Percentiles rank a stretch among this genome's conserved stretches.
Evolutionary conservation across 164 flowering plant genomes (phyloP).

Genomic region (Platanus orientalis): DNA sequence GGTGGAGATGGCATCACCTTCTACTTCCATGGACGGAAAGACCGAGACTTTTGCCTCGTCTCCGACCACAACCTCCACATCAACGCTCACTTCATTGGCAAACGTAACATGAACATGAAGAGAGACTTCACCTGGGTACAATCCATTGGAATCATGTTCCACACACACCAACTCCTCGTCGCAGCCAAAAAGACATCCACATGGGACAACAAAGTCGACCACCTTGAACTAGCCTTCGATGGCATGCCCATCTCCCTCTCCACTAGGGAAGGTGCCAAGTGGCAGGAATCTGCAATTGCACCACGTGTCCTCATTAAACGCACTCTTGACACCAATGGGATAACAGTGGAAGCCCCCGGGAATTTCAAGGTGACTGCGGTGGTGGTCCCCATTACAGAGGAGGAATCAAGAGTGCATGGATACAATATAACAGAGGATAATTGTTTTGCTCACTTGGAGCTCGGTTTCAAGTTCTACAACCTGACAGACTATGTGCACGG

Average conservation of each 20-base stretch:
- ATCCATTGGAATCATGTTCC: constrained; percentile 41
- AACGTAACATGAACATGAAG: constrained; percentile 34
- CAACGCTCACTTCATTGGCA: constrained; percentile 51
- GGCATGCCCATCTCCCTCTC: constrained; percentile 8
- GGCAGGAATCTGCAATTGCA: not conserved
- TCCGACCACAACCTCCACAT: constrained; percentile 52
- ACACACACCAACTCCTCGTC: constrained; percentile 7
- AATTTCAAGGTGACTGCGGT: constrained; percentile 8
- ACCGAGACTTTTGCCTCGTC: constrained; percentile 41
- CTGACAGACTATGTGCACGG: constrained; percentile 8
- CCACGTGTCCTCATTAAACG: constrained; percentile 1
- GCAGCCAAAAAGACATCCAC: not conserved
- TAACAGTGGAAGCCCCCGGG: constrained; percentile 5
- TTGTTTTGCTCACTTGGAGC: constrained; percentile 18
- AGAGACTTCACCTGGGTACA: constrained; percentile 72
- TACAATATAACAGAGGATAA: constrained; percentile 13
- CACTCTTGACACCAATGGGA: not conserved
- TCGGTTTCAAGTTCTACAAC: constrained; percentile 11
- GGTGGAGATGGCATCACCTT: constrained; percentile 54
- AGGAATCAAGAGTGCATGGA: constrained; percentile 7
- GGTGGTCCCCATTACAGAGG: constrained; percentile 10
- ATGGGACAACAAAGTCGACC: no score
- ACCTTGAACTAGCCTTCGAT: constrained; percentile 1
- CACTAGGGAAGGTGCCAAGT: not conserved
- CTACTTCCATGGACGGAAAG: constrained; percentile 54